Percentiles rank a stretch among this genome's conserved stretches.
Evolutionary conservation across 371 early-diverging fungal genomes (phyloP).

Genomic region (Saksenaea vasiformis): DNA sequence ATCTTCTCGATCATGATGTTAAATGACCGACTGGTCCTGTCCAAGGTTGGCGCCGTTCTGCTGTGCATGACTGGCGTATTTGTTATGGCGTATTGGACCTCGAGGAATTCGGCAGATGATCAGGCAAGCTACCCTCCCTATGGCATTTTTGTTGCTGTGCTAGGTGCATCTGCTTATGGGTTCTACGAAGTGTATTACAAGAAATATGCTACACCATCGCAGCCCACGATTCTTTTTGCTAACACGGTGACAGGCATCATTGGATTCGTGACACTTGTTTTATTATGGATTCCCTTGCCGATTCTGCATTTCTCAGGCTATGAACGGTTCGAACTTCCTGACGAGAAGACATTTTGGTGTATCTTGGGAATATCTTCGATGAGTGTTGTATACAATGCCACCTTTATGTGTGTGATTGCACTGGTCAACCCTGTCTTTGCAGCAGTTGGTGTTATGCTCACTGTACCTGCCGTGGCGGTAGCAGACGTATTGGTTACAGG

Average conservation of each 20-base stretch:
- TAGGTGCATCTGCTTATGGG: slow-evolving; percentile 61
- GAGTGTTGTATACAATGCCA: slow-evolving; percentile 78
- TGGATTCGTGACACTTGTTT: slow-evolving; percentile 57
- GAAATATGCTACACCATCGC: slow-evolving; percentile 67
- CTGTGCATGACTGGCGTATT: slow-evolving; percentile 73
- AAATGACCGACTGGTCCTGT: slow-evolving; percentile 55
- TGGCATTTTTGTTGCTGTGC: slow-evolving; percentile 55
- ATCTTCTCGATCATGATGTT: slow-evolving; percentile 72
- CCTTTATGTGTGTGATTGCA: slow-evolving; percentile 78
- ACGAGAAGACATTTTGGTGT: slow-evolving; percentile 43
- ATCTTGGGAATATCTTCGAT: slow-evolving; percentile 67
- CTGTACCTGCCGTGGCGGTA: slow-evolving; percentile 75
- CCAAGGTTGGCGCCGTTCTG: slow-evolving; percentile 66
- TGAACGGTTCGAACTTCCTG: slow-evolving; percentile 72
- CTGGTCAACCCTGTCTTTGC: slow-evolving; percentile 82
- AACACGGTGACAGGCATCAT: slow-evolving; percentile 70
- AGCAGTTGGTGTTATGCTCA: slow-evolving; percentile 81
- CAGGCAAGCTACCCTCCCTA: slow-evolving; percentile 16
- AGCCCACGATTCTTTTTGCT: slow-evolving; percentile 69
- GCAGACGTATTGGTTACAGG: slow-evolving; percentile 60
- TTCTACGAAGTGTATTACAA: slow-evolving; percentile 81
- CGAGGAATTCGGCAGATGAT: slow-evolving; percentile 11
- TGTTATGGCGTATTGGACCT: slow-evolving; percentile 58
- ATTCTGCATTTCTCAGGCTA: slow-evolving; percentile 59
- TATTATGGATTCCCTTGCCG: slow-evolving; percentile 81